phyloP scores from a whole-genome alignment of 768 basidiomycete species.

The Glaciozyma antarctica region DNA sequence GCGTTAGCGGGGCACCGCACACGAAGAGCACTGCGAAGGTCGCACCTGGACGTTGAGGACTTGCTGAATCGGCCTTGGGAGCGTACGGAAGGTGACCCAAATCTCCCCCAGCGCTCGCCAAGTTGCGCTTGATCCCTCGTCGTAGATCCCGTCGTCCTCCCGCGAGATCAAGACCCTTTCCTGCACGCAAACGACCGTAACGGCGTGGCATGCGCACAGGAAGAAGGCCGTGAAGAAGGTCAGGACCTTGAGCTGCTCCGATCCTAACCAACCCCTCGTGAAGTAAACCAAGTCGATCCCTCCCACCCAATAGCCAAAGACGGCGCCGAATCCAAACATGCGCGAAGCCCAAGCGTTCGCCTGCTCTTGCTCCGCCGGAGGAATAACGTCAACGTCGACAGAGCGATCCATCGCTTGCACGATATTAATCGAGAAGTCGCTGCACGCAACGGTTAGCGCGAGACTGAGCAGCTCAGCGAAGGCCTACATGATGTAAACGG shows the following conservation, averaged over 20 bases:
- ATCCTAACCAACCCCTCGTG: slow-evolving; percentile 57
- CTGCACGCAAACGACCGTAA: slow-evolving; percentile 47
- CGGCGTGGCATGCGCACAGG: slow-evolving; percentile 56
- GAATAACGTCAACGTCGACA: slow-evolving; percentile 74
- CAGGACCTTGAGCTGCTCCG: slow-evolving; percentile 62
- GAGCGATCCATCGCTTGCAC: slow-evolving; percentile 87
- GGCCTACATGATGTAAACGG: slow-evolving; percentile 51
- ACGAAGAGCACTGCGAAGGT: not conserved
- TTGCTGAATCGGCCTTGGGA: slow-evolving; percentile 66
- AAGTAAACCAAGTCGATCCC: slow-evolving; percentile 51
- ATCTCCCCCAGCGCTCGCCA: slow-evolving; percentile 42
- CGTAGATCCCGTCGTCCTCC: not conserved
- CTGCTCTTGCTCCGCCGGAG: slow-evolving; percentile 61
- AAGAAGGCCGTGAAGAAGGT: slow-evolving; percentile 62
- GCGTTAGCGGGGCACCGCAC: slow-evolving; percentile 21
- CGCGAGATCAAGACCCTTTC: slow-evolving; percentile 61
- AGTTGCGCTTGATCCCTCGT: not conserved
- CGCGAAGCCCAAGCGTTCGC: slow-evolving; percentile 93
- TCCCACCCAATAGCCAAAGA: slow-evolving; percentile 28
- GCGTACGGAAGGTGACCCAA: slow-evolving; percentile 57
- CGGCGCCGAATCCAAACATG: slow-evolving; percentile 69
- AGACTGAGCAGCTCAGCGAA: slow-evolving; percentile 31
- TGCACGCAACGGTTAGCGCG: not conserved
- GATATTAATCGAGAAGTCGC: slow-evolving; percentile 38
- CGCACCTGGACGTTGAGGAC: slow-evolving; percentile 55